Percentiles rank a stretch among this genome's conserved stretches.
These are phyloP conservation scores for Colletotrichum trifolii DNA, from an alignment of 2,329 filamentous ascomycete genomes.

Conservation along the genomic window DNA sequence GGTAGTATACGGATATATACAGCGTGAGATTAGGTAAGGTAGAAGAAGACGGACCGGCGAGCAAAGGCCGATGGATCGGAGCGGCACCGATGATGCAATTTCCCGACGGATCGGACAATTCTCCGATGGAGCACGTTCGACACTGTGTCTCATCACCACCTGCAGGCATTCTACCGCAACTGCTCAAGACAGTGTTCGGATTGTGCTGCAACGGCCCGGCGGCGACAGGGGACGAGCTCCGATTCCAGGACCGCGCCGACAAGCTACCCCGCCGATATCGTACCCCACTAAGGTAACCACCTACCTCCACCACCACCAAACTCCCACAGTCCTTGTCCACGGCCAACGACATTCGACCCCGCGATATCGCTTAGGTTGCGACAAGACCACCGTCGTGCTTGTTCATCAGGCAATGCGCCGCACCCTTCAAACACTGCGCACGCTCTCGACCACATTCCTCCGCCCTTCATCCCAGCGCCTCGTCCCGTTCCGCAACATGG, in stretches of 20 bases:
- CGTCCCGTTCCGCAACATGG: constrained; percentile 34
- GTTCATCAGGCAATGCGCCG: constrained; percentile 20
- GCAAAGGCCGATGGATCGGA: constrained; percentile 25
- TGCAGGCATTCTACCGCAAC: neutral
- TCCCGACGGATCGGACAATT: constrained; percentile 32
- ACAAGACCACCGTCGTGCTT: too few relatives aligned
- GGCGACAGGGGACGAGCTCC: constrained; percentile 26
- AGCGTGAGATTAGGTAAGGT: too few relatives aligned
- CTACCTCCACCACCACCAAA: constrained; percentile 4
- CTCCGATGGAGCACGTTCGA: neutral
- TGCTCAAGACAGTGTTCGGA: neutral
- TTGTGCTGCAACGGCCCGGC: constrained; percentile 10
- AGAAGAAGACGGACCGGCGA: neutral
- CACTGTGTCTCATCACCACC: neutral
- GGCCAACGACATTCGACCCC: constrained; percentile 13
- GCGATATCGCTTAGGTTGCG: too few relatives aligned
- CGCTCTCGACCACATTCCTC: constrained; percentile 3
- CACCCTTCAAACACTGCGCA: constrained; percentile 22
- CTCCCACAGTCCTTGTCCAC: constrained; percentile 1
- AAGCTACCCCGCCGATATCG: constrained; percentile 34
- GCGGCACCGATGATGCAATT: constrained; percentile 17
- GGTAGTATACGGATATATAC: too few relatives aligned
- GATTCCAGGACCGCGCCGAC: constrained; percentile 9
- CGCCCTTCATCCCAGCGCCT: constrained; percentile 10
- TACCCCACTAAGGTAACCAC: neutral